These are phyloP conservation scores for Phlyctochytrium planicorne DNA, from an alignment of 192 early-diverging fungal genomes.

Conservation along the genomic window DNA sequence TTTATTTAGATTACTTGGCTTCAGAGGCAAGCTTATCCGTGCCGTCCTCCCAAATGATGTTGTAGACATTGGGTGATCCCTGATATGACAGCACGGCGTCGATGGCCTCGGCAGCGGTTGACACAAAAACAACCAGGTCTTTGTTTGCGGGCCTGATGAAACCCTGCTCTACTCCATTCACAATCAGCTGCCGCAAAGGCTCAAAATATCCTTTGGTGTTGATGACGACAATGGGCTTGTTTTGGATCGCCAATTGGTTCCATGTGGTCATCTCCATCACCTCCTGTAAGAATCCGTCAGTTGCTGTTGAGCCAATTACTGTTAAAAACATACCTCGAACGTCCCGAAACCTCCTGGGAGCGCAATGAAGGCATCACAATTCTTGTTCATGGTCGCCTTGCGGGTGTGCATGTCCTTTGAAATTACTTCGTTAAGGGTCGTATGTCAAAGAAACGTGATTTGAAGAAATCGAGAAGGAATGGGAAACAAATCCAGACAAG, in stretches of 20 bases:
- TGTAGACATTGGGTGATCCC: too few species aligned
- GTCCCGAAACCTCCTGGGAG: conserved; percentile 85
- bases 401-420: conserved; percentile 89
- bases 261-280: conserved; percentile 75
- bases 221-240: conserved; percentile 76
- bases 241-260: conserved; percentile 74
- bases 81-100: conserved; percentile 10
- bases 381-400: conserved; percentile 72
- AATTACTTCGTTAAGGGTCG: too few species aligned
- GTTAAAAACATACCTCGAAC: neutral
- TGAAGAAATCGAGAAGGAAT: conserved; percentile 19
- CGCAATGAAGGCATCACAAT: conserved; percentile 71
- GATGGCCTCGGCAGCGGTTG: conserved; percentile 52
- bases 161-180: conserved; percentile 58
- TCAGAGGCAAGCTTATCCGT: too few species aligned
- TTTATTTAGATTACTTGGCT: too few species aligned
- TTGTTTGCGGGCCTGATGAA: conserved; percentile 57
- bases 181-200: conserved; percentile 63
- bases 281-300: conserved; percentile 67
- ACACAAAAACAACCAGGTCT: conserved; percentile 55
- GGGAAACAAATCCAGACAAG: neutral
- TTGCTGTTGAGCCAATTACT: neutral
- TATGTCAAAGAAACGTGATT: too few species aligned
- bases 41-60: too few species aligned
- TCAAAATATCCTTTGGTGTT: conserved; percentile 79